phyloP scores from a whole-genome alignment of 2,329 filamentous ascomycete genomes.

The Tolypocladium pustulatum region DNA sequence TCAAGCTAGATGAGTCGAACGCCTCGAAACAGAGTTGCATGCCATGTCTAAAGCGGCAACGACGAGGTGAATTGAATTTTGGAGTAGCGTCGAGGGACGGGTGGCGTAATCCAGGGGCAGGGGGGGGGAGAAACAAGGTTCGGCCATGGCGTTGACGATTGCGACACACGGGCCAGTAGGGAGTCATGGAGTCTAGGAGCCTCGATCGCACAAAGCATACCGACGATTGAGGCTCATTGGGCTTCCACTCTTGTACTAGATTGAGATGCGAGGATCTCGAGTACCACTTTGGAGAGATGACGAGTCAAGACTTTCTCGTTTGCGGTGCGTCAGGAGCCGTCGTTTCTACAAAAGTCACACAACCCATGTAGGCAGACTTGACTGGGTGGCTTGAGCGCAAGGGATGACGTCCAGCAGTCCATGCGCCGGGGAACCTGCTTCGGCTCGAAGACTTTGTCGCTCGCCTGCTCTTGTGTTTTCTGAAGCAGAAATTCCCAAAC shows the following conservation, averaged over 20 bases:
- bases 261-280: not conserved
- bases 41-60: not conserved
- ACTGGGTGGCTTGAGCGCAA: too few relatives aligned
- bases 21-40: too few relatives aligned
- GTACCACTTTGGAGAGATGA: not conserved
- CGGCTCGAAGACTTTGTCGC: too few relatives aligned
- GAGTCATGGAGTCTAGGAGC: not conserved
- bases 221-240: not conserved
- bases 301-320: not conserved
- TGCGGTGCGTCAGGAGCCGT: not conserved
- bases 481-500: too few relatives aligned
- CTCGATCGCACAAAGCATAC: not conserved
- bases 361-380: too few relatives aligned
- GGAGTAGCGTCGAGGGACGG: not conserved
- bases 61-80: not conserved
- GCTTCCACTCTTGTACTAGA: not conserved
- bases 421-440: too few relatives aligned
- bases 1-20: too few relatives aligned
- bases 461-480: too few relatives aligned
- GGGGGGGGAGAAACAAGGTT: not conserved
- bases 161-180: not conserved
- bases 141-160: not conserved
- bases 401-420: too few relatives aligned
- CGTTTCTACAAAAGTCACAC: too few relatives aligned
- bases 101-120: not conserved